phyloP scores from a whole-genome alignment of 2,329 filamentous ascomycete genomes.

The Blastomyces silverae region DNA sequence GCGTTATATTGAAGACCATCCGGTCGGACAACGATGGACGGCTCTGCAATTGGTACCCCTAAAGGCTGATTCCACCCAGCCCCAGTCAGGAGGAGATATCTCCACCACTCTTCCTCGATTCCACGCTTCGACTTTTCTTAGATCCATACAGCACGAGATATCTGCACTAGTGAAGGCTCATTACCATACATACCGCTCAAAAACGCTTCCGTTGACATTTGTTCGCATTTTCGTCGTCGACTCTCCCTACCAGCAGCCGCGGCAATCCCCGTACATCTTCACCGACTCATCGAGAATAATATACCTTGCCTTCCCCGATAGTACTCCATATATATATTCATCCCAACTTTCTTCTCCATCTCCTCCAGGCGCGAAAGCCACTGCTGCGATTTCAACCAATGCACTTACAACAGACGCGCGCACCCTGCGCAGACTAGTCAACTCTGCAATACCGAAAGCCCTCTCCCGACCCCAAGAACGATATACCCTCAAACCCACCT shows the following conservation, averaged over 20 bases:
- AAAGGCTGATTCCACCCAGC: constrained; percentile 22
- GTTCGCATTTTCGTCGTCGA: constrained; percentile 74
- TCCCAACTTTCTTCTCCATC: constrained; percentile 43
- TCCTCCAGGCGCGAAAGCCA: constrained; percentile 22
- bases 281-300: constrained; percentile 64
- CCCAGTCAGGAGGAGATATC: constrained; percentile 31
- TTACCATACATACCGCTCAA: constrained; percentile 69
- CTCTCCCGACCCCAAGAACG: constrained; percentile 67
- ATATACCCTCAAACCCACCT: constrained; percentile 62
- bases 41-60: constrained; percentile 43
- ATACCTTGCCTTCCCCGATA: constrained; percentile 76
- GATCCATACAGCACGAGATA: constrained; percentile 65
- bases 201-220: constrained; percentile 57
- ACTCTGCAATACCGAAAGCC: constrained; percentile 75
- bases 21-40: constrained; percentile 46
- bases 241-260: constrained; percentile 63
- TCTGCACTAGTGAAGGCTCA: constrained; percentile 76
- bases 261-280: constrained; percentile 33
- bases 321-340: constrained; percentile 66
- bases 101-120: constrained; percentile 56
- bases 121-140: constrained; percentile 72
- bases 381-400: background rate
- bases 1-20: constrained; percentile 49
- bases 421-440: constrained; percentile 62
- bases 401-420: constrained; percentile 46